Conservation (phyloP, 768 basidiomycete species). For the Mycena pura region DNA sequence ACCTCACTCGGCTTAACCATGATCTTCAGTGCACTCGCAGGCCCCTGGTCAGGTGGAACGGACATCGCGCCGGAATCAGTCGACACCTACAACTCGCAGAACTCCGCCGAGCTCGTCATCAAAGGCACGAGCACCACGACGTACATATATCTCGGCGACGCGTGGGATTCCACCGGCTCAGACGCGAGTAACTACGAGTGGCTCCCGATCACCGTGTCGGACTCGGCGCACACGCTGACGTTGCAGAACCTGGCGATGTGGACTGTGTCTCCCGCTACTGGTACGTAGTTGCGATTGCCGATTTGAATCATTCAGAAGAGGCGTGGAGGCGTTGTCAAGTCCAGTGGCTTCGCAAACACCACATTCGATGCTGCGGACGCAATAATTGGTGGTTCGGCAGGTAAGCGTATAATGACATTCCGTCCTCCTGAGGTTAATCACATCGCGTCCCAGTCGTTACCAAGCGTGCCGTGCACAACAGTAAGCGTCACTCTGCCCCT, state of each 20-base stretch:
- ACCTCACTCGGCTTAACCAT: no score
- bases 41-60: constrained; percentile 13
- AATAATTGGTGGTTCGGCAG: constrained; percentile 13
- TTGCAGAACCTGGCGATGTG: constrained; percentile 12
- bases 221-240: constrained; percentile 6
- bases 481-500: background rate
- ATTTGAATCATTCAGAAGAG: background rate
- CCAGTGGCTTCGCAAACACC: constrained; percentile 6
- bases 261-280: constrained; percentile 6
- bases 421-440: no score
- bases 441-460: background rate
- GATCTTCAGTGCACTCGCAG: background rate
- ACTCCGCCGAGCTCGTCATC: constrained; percentile 16
- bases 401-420: background rate
- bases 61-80: constrained; percentile 8
- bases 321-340: background rate
- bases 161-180: constrained; percentile 4
- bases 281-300: background rate
- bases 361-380: constrained; percentile 15
- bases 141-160: constrained; percentile 10
- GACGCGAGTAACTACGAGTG: constrained; percentile 21
- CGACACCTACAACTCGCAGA: constrained; percentile 21
- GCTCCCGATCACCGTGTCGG: constrained; percentile 13
- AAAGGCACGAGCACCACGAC: constrained; percentile 7
- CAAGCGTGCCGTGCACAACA: constrained; percentile 20